Evolutionary conservation across 768 basidiomycete species (phyloP), one percentile per base, ranked within the genome.

Genomic region (Kwoniella pini): DNA sequence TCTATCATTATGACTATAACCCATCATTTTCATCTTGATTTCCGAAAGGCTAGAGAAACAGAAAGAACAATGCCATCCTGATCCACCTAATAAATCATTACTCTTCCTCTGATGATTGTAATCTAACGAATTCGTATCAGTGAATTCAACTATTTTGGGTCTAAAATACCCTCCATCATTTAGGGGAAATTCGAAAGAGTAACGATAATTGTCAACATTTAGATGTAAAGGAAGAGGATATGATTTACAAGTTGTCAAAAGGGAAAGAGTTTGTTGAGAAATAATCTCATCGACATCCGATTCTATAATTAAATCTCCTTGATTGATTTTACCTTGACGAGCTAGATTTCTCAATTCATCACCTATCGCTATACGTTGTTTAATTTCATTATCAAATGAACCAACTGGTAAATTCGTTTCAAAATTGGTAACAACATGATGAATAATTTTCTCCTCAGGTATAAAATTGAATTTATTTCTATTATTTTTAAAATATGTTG

Each of bases 1-100:
- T 33, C 70, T 54, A 54, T 71, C 70, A 52, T 71, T 71, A 57
- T 71, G 70, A 27, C 51, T 55, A 45, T 71, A 71, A 38, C 67
- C 70, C 28, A 42, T 30, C 70, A 71, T 68, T 54, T 71, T 71
- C 38, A 40, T 51, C 46, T 42, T 60, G 42, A 71, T 66, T 24
- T 71, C 67, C 1, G 43, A 52, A 21, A 71, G 31, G 4, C 50
- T 71, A 1, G 38, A 12, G 49, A 71, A 68, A 49, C 70, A 71
- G 54, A 66, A 71, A 19, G 61, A 54, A 38, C 70, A 71, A 44
- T 69, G 67, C 60, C 67, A 68, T 1, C 70, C 70, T 6, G 70
- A 62, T 31, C 57, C 62, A 17, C 48, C 57, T 17, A 69, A 58
- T 28, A 65, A 24, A 24, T 44, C 26, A 43, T 65, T 45, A 6